Conservation (phyloP, 2,329 filamentous ascomycete genomes). For the Cladosporium sp. region DNA sequence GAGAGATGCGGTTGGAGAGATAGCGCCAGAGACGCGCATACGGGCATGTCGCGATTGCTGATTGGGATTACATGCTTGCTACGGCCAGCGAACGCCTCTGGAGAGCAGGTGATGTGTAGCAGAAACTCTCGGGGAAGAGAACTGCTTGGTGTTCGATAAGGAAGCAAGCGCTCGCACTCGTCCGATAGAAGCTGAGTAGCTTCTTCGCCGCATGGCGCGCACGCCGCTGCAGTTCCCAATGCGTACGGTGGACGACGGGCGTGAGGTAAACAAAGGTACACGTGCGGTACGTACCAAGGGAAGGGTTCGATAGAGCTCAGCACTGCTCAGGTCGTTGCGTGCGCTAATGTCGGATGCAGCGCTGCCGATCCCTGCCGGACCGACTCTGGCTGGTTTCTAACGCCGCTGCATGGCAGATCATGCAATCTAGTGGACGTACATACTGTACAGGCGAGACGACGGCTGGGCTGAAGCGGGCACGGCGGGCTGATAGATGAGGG, state of each 20-base stretch:
- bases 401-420: conserved; percentile 11
- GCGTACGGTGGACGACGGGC: too few relatives aligned
- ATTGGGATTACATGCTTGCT: background rate
- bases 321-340: too few relatives aligned
- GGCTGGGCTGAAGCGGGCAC: too few relatives aligned
- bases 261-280: too few relatives aligned
- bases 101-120: background rate
- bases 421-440: background rate
- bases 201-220: conserved; percentile 2
- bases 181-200: conserved; percentile 2
- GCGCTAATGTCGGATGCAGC: background rate
- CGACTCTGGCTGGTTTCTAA: conserved; percentile 1
- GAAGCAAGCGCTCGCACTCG: too few relatives aligned
- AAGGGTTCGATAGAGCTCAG: too few relatives aligned
- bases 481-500: background rate
- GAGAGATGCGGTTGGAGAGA: conserved; percentile 7
- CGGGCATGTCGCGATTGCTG: conserved; percentile 3
- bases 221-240: background rate
- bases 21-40: conserved; percentile 1
- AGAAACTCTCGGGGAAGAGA: background rate
- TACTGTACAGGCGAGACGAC: background rate
- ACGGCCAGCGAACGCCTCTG: too few relatives aligned
- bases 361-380: background rate
- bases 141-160: too few relatives aligned
- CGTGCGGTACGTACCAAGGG: too few relatives aligned